Base-by-base conservation (phyloP, 108 stramenopile species). In the Craspedostauros australis region DNA sequence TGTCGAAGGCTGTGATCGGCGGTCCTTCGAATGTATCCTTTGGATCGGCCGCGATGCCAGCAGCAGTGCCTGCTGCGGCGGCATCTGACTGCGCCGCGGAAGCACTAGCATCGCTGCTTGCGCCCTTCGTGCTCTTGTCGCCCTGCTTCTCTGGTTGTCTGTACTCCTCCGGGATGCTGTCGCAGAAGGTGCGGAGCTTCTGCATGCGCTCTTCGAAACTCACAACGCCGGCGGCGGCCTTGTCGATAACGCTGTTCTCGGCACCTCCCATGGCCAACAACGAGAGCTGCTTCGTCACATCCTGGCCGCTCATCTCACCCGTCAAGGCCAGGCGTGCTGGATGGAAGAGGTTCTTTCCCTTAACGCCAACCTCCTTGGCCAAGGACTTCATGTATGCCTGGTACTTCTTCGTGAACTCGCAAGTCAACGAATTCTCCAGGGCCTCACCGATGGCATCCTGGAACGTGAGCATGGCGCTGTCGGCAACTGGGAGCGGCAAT, bases 301-400 rank as follows among this genome's bases (percentile, higher is more conserved):
- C 96, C 66, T 95, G 93, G 20, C 96, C 96, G 48, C 91, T 93
- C 93, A 96, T 95, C 62, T 86, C 88, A 18, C 95, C 96, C 5
- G 96, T 98, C 55, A 98, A 41, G 11, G 91, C 93, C 38, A 98
- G 50, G 40, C 96, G 75, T 0, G 91, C 82, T 11, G 96, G 96
- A 59, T 96, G 95, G 58, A 98, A 96, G 6, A 98, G 65, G 49
- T 84, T 70, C 68, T 94, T 95, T 46, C 94, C 94, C 60, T 94
- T 93, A 14, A 92, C 71, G 9, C 69, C 65, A 56, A 77, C 51
- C 43, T 90, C 84, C 71, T 95, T 94, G 2, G 91, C 92, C 25
- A 94, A 30, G 15, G 49, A 40, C 64, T 95, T 95, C 78, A 96
- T 85, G 49, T 79, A 70, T 5, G 61, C 68, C 68, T 93, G 86